Percentiles rank a stretch among this genome's conserved stretches.
Evolutionary conservation across 2,329 filamentous ascomycete genomes (phyloP).

Genomic region (Plenodomus lindquistii): DNA sequence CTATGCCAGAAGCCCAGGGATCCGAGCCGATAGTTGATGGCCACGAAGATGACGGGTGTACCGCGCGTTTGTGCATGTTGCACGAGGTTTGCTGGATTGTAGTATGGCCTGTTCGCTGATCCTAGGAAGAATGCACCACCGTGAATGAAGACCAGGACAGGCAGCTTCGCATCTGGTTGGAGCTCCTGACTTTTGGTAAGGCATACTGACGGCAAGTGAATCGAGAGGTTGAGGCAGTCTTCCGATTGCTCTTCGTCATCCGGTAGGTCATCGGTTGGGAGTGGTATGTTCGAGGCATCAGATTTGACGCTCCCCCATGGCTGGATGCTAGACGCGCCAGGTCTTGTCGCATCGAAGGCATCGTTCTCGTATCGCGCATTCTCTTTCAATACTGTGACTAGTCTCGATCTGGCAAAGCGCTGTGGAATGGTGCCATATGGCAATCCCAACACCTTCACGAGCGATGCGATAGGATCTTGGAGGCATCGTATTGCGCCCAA

Average conservation of each 20-base stretch:
- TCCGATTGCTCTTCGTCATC: slow-evolving; percentile 19
- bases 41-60: slow-evolving; percentile 11
- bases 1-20: slow-evolving; percentile 48
- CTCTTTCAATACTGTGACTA: background rate
- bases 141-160: slow-evolving; percentile 58
- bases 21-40: slow-evolving; percentile 30
- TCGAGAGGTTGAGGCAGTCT: slow-evolving; percentile 53
- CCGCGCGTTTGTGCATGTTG: slow-evolving; percentile 6
- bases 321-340: slow-evolving; percentile 17
- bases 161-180: slow-evolving; percentile 37
- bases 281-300: slow-evolving; percentile 19
- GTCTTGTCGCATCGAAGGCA: slow-evolving; percentile 15
- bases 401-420: slow-evolving; percentile 15
- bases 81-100: slow-evolving; percentile 43
- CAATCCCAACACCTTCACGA: slow-evolving; percentile 14
- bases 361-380: slow-evolving; percentile 1
- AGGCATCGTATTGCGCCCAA: slow-evolving; percentile 13
- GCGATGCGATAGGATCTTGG: background rate
- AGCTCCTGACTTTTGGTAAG: slow-evolving; percentile 32
- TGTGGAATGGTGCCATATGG: slow-evolving; percentile 16
- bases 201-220: slow-evolving; percentile 45
- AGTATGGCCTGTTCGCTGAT: slow-evolving; percentile 56
- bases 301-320: slow-evolving; percentile 18
- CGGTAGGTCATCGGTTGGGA: slow-evolving; percentile 16
- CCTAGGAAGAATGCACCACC: slow-evolving; percentile 56